Base-by-base conservation (phyloP, 495 filamentous ascomycete species). In the Aspergillus sparsus region DNA sequence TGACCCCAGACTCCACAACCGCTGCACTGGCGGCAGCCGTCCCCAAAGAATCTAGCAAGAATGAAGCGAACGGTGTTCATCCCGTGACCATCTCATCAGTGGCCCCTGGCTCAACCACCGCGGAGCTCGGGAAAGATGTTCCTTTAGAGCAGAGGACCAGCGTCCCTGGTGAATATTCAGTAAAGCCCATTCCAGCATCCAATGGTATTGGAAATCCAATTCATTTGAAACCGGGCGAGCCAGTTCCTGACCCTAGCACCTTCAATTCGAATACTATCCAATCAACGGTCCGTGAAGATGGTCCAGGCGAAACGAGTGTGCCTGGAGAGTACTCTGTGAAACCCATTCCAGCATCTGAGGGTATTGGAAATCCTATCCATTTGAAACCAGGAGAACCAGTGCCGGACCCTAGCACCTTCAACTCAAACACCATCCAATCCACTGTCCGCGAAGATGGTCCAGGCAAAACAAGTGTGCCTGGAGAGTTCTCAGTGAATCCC, bases 371-470 rank as follows among this genome's bases (percentile, higher is more conserved):
- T 65, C 93, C 93, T 3, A 83, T 97, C 69, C 57, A 57, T 64
- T 80, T 96, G 36, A 80, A 77, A 18, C 87, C 91, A n/a, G 91
- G 92, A 57, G 90, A 95, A 73, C 84, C 85, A 68, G 83, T 96
- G 35, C 92, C 91, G 12, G 80, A 84, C 16, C 75, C 80, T 37
- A 83, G 76, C 72, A 78, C 75, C 1, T 63, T 80, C 63, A 74
- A 76, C 58, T 61, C 62, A 42, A 82, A 82, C 51, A 82, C 77
- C 3, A 63, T 83, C n/a, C 62, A 73, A 7, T 83, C 81, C 7
- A 82, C 77, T 36, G 90, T 90, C 53, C 89, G 83, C 58, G 82
- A 90, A 10, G 92, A 96, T 68, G 82, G 89, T 71, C 89, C 85
- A 64, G 92, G 88, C 2, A 3, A 27, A 27, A 71, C 91, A 90